Conservation (phyloP, 257 asterid species). For the Leonotis leonurus region DNA sequence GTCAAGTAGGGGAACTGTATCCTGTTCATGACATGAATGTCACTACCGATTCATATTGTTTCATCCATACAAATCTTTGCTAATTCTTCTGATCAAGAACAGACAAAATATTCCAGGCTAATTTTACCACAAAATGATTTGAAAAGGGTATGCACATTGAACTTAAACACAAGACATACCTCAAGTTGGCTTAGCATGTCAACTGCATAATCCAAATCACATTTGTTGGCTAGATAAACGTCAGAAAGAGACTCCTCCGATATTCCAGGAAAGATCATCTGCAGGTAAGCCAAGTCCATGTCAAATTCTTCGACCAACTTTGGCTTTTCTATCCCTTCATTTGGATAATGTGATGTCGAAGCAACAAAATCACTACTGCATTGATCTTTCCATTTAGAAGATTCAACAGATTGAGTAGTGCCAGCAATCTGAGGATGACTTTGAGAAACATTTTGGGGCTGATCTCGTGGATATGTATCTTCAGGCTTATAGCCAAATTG, state of each 20-base stretch:
- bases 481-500: conserved; percentile 34
- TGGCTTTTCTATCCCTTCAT: conserved; percentile 29
- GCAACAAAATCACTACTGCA: conserved; percentile 34
- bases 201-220: conserved; percentile 59
- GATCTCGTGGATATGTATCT: conserved; percentile 24
- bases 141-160: neutral
- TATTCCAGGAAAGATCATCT: conserved; percentile 66
- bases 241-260: conserved; percentile 68
- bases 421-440: conserved; percentile 16
- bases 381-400: conserved; percentile 31
- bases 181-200: conserved; percentile 82
- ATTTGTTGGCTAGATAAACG: conserved; percentile 52
- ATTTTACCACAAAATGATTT: neutral
- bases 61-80: neutral
- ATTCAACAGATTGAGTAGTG: conserved; percentile 24
- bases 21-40: neutral
- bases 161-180: too few species aligned
- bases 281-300: conserved; percentile 63
- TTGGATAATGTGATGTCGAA: conserved; percentile 40
- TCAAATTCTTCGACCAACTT: conserved; percentile 40
- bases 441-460: conserved; percentile 21
- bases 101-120: neutral
- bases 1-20: neutral
- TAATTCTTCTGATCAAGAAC: neutral
- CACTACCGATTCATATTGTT: neutral